Evolutionary conservation across 2,329 filamentous ascomycete species (phyloP).

Genomic region (Cercospora canescens): DNA sequence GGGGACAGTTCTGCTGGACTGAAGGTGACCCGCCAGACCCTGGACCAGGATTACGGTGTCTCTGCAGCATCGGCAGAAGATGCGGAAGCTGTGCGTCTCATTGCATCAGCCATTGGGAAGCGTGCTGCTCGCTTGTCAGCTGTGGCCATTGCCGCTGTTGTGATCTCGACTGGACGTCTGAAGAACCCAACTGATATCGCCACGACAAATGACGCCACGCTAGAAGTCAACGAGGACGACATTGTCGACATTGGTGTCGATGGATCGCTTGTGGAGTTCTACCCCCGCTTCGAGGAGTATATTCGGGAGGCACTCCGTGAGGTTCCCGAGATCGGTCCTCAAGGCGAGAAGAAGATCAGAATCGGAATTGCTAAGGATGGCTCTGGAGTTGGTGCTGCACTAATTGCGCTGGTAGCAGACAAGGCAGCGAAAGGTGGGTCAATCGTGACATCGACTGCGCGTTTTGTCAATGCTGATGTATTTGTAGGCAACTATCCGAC

Average conservation of each 20-base stretch:
- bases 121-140: constrained; percentile 86
- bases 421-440: constrained; percentile 43
- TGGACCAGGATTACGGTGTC: constrained; percentile 75
- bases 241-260: constrained; percentile 92
- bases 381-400: constrained; percentile 88
- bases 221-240: constrained; percentile 55
- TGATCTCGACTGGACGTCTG: constrained; percentile 77
- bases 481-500: neutral
- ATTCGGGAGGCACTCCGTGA: constrained; percentile 78
- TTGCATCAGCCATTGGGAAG: constrained; percentile 80
- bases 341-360: constrained; percentile 80
- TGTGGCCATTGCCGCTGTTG: constrained; percentile 81
- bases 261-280: constrained; percentile 91
- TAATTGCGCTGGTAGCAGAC: constrained; percentile 89
- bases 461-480: neutral
- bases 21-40: constrained; percentile 70
- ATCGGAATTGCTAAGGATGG: constrained; percentile 98
- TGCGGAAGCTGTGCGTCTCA: constrained; percentile 80
- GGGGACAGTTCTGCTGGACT: constrained; percentile 74
- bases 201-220: constrained; percentile 29
- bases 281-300: constrained; percentile 87
- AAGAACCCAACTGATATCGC: constrained; percentile 38
- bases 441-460: neutral
- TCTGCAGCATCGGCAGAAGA: constrained; percentile 78
- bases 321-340: constrained; percentile 73